A percentile compares a stretch with the other conserved stretches of the same genome.
These are phyloP conservation scores for Fusarium globosum DNA, from an alignment of 2,329 filamentous ascomycete species.

Conservation along the genomic window DNA sequence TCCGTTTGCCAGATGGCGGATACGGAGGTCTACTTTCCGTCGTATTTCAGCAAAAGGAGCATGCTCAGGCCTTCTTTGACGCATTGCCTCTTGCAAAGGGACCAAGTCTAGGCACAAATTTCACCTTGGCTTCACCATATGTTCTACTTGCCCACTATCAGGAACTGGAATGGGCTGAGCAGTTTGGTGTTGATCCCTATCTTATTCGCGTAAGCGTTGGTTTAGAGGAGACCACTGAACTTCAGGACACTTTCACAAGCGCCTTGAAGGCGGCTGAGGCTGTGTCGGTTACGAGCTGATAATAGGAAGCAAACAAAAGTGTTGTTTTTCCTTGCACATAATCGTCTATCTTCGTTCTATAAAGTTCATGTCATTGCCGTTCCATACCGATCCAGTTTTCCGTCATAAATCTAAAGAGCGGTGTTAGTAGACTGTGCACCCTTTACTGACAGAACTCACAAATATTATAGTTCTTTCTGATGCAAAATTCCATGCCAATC, in stretches of 20 bases:
- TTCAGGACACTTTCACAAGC: slow-evolving; percentile 71
- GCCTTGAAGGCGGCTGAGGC: slow-evolving; percentile 73
- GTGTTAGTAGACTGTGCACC: slow-evolving; percentile 10
- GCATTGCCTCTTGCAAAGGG: slow-evolving; percentile 89
- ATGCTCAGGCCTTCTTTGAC: slow-evolving; percentile 87
- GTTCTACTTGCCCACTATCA: slow-evolving; percentile 90
- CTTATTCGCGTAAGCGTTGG: slow-evolving; percentile 90
- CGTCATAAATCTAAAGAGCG: background rate
- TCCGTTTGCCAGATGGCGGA: slow-evolving; percentile 77
- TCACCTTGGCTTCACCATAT: slow-evolving; percentile 92
- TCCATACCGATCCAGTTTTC: background rate
- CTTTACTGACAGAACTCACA: slow-evolving; percentile 15
- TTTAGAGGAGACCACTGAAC: slow-evolving; percentile 77
- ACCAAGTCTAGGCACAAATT: slow-evolving; percentile 95
- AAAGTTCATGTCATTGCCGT: background rate
- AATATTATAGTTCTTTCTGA: background rate
- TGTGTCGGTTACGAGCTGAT: slow-evolving; percentile 11
- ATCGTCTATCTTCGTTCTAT: slow-evolving; percentile 6
- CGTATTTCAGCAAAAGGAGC: slow-evolving; percentile 75
- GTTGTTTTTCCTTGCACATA: slow-evolving; percentile 5
- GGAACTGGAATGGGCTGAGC: slow-evolving; percentile 89
- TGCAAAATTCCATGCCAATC: background rate
- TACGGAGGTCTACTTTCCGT: slow-evolving; percentile 92
- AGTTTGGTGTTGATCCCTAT: slow-evolving; percentile 83
- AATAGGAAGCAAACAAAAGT: slow-evolving; percentile 5